These are phyloP conservation scores for Sphaerulina vaccinii DNA, from an alignment of 2,329 filamentous ascomycete genomes.

Conservation along the genomic window DNA sequence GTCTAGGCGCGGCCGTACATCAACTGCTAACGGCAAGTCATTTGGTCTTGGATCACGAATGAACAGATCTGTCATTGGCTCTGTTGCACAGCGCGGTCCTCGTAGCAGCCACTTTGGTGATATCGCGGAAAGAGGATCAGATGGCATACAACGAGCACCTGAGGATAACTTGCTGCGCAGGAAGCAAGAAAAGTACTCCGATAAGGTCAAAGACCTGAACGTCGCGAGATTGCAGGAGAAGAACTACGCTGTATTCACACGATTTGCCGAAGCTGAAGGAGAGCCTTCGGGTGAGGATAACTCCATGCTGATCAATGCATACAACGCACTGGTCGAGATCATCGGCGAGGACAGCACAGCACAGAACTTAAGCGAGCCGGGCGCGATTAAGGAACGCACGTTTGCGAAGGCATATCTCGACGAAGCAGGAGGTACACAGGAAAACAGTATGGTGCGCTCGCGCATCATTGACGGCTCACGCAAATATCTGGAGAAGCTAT, in stretches of 20 bases:
- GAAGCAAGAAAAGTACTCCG: slow-evolving; percentile 78
- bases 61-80: slow-evolving; percentile 83
- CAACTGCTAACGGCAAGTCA: slow-evolving; percentile 45
- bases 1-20: slow-evolving; percentile 43
- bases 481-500: slow-evolving; percentile 75
- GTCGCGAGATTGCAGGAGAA: slow-evolving; percentile 63
- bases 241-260: slow-evolving; percentile 71
- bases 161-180: slow-evolving; percentile 77
- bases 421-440: slow-evolving; percentile 64
- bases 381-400: slow-evolving; percentile 69
- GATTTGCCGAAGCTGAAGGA: slow-evolving; percentile 72
- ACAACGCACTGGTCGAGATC: slow-evolving; percentile 76
- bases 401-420: slow-evolving; percentile 77
- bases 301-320: slow-evolving; percentile 71
- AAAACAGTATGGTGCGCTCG: slow-evolving; percentile 68
- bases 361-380: slow-evolving; percentile 59
- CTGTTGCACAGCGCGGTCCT: slow-evolving; percentile 59
- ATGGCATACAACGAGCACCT: slow-evolving; percentile 50
- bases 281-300: slow-evolving; percentile 64
- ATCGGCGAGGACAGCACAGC: slow-evolving; percentile 68
- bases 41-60: slow-evolving; percentile 71
- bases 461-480: slow-evolving; percentile 78
- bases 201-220: slow-evolving; percentile 78
- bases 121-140: slow-evolving; percentile 48
- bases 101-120: slow-evolving; percentile 41